Evolutionary conservation across 2,329 filamentous ascomycete species (phyloP), one percentile per base, ranked within the genome.

Genomic region (Fusarium torreyae): DNA sequence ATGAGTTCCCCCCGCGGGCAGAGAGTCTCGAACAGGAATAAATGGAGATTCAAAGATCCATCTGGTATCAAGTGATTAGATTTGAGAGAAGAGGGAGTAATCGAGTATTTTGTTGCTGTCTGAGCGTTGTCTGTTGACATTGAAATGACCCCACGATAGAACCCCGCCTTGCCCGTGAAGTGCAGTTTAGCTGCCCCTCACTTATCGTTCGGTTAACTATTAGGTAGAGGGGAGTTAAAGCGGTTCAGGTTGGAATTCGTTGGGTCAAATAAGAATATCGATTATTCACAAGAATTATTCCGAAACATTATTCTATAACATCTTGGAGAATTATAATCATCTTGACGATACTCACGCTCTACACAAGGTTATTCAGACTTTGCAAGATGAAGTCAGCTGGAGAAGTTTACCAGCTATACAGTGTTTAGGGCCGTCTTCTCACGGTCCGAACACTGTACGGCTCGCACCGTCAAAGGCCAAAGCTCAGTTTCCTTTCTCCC

Each of bases 121-220:
- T 48, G 46, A 40, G 10, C 17, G 33, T n/a, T 28, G 44, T 50
- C 18, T 20, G 56, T 38, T 55, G 33, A 58, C 17, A n/a, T 22
- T 14, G n/a, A 33, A 36, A 28, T 59, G 42, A 59, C 60, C 60
- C 62, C 62, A 53, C 62, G 60, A 44, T 65, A 48, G 42, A 13
- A 43, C 60, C 59, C 58, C 58, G 50, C 60, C 28, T 26, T 28
- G 28, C 28, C 28, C 9, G 11, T 4, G 28, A 28, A 28, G 28
- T 28, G 18, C 8, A 26, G 24, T 6, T 28, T 28, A 28, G 28
- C 7, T 28, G 28, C 28, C 28, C 28, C 28, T 28, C 28, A 28
- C 28, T 28, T 28, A 28, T 28, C 28, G 28, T 31, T 31, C 28
- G 28, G 28, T 31, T 31, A 31, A 10, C 10, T 31, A 31, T 6